A percentile compares a stretch with the other conserved stretches of the same genome.
Evolutionary conservation across 345 rosid genomes (phyloP).

Genomic region (Physaria fendleri): DNA sequence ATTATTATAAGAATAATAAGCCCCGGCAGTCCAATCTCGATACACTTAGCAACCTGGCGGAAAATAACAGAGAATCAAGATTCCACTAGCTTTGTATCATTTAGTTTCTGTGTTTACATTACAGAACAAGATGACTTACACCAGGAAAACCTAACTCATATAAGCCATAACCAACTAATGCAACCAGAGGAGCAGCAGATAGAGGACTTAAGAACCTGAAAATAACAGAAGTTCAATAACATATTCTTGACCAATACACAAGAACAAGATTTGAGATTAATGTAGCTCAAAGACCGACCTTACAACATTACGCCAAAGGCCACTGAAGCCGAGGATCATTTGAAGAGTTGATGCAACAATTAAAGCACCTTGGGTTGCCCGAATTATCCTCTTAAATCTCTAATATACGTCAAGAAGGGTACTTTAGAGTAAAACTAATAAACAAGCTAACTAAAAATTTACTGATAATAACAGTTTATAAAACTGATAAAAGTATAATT

Average conservation of each 20-base stretch:
- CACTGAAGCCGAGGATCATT: slow-evolving; percentile 95
- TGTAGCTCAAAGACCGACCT: slow-evolving; percentile 42
- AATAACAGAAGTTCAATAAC: neutral
- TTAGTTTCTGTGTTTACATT: neutral
- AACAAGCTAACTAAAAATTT: neutral
- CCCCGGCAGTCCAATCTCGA: slow-evolving; percentile 93
- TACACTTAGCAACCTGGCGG: slow-evolving; percentile 84
- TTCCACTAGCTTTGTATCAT: neutral
- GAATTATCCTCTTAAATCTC: slow-evolving; percentile 77
- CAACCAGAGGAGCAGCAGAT: slow-evolving; percentile 83
- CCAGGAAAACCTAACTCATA: slow-evolving; percentile 96
- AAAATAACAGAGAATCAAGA: slow-evolving; percentile 8
- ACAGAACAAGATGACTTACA: slow-evolving; percentile 43
- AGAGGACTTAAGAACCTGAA: slow-evolving; percentile 91
- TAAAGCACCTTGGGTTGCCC: slow-evolving; percentile 92
- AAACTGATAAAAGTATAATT: neutral
- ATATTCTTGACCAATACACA: neutral
- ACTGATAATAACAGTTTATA: neutral
- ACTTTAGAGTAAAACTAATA: neutral
- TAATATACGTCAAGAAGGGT: slow-evolving; percentile 29
- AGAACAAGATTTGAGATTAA: neutral
- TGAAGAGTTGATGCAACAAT: slow-evolving; percentile 95
- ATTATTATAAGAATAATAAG: slow-evolving; percentile 65
- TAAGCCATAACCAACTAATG: slow-evolving; percentile 86
- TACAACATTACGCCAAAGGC: slow-evolving; percentile 93